Evolutionary conservation across 1,284 basidiomycete species (phyloP).

Genomic region (Cryptococcus sp.): DNA sequence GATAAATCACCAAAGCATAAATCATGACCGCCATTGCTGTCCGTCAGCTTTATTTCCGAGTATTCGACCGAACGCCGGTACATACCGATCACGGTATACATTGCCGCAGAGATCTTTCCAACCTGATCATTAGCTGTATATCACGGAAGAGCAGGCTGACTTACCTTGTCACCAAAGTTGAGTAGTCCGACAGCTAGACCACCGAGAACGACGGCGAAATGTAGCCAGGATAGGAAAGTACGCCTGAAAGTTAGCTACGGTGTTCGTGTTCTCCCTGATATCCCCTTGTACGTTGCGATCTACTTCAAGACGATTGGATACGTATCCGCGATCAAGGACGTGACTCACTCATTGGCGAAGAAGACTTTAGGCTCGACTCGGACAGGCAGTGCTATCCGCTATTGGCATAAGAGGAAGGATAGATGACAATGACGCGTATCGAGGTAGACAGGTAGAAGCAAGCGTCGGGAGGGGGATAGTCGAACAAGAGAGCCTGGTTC

Average conservation of each 20-base stretch:
- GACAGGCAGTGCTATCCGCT: constrained; percentile 87
- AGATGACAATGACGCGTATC: neutral
- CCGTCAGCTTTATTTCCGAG: neutral
- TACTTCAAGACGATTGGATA: too few species aligned
- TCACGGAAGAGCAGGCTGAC: constrained; percentile 17
- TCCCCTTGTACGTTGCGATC: too few species aligned
- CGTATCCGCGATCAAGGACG: too few species aligned
- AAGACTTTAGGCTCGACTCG: constrained; percentile 86
- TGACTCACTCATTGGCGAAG: constrained; percentile 80
- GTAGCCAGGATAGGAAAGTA: constrained; percentile 93
- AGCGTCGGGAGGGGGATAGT: too few species aligned
- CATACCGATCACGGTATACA: constrained; percentile 49
- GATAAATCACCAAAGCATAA: constrained; percentile 91
- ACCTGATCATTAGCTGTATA: constrained; percentile 24
- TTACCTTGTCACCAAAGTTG: constrained; percentile 90
- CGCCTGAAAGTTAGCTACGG: constrained; percentile 32
- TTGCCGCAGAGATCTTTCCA: constrained; percentile 48
- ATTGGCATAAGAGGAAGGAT: neutral
- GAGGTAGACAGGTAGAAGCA: neutral
- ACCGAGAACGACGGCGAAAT: constrained; percentile 91
- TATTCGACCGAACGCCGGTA: neutral
- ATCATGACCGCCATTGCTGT: constrained; percentile 94
- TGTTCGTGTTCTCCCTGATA: too few species aligned
- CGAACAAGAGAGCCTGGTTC: neutral
- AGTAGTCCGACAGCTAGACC: constrained; percentile 90